Evolutionary conservation across 345 rosid species (phyloP).

Genomic region (Dipteronia dyeriana): DNA sequence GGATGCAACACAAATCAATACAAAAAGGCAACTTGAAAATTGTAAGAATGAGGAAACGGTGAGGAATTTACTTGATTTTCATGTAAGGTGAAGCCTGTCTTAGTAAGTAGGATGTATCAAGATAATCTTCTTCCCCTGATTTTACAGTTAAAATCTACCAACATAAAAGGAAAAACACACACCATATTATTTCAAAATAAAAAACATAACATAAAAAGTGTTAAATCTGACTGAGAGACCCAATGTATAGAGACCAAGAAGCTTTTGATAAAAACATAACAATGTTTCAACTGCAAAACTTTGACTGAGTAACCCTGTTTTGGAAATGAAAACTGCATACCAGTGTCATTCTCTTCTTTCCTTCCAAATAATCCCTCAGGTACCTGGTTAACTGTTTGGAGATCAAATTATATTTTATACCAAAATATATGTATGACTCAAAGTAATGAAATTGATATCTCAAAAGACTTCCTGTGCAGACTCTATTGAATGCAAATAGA

Average conservation of each 20-base stretch:
- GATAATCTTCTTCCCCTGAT: slow-evolving; percentile 79
- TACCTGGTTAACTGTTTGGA: slow-evolving; percentile 73
- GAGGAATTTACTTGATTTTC: slow-evolving; percentile 66
- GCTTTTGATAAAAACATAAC: neutral
- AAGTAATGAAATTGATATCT: neutral
- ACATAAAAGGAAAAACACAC: slow-evolving; percentile 8
- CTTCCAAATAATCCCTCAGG: slow-evolving; percentile 85
- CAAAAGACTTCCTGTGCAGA: no score
- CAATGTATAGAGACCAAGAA: neutral
- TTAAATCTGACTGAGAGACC: neutral
- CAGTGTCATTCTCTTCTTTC: slow-evolving; percentile 88
- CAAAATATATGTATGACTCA: neutral
- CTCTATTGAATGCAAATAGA: neutral
- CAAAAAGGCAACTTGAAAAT: slow-evolving; percentile 16
- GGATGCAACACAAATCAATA: slow-evolving; percentile 12
- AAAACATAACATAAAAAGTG: neutral
- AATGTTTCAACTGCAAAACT: neutral
- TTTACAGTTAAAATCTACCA: slow-evolving; percentile 78
- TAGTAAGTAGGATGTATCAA: slow-evolving; percentile 65
- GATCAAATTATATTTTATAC: slow-evolving; percentile 17
- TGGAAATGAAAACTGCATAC: slow-evolving; percentile 44
- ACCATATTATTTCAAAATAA: neutral
- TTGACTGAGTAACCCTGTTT: neutral
- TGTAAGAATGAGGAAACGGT: neutral
- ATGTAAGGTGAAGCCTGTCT: slow-evolving; percentile 88